A percentile compares a stretch with the other conserved stretches of the same genome.
Evolutionary conservation across 129 eudicot species (phyloP).

Genomic region (Pittosporum tobira): DNA sequence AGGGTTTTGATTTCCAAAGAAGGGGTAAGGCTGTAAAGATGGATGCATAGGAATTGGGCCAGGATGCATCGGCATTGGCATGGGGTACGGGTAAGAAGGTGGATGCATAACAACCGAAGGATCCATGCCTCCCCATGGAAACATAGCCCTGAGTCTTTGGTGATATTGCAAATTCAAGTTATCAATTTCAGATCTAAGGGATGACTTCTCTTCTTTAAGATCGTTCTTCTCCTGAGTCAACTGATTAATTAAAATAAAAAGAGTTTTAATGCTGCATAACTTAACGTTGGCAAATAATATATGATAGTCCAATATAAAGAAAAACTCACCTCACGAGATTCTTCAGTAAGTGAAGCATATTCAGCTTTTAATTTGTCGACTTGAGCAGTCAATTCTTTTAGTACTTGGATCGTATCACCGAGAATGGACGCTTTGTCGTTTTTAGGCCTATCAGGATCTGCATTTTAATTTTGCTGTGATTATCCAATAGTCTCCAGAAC

Average conservation of each 20-base stretch:
- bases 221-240: constrained; percentile 92
- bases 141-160: constrained; percentile 63
- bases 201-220: constrained; percentile 79
- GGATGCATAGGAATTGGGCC: constrained; percentile 85
- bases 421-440: constrained; percentile 93
- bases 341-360: constrained; percentile 64
- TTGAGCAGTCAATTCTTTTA: constrained; percentile 77
- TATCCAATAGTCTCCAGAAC: too few relatives aligned
- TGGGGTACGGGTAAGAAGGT: constrained; percentile 65
- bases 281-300: neutral
- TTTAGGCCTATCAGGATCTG: constrained; percentile 96
- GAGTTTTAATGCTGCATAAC: neutral
- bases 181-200: constrained; percentile 77
- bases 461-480: constrained; percentile 10
- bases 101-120: constrained; percentile 86
- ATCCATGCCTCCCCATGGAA: constrained; percentile 84
- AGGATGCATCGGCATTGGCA: constrained; percentile 68
- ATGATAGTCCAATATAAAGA: neutral
- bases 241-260: constrained; percentile 29
- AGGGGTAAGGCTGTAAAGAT: constrained; percentile 74
- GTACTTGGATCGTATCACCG: constrained; percentile 71
- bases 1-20: constrained; percentile 62
- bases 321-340: constrained; percentile 73
- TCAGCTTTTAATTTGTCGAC: constrained; percentile 72
- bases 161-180: constrained; percentile 69